phyloP scores from a whole-genome alignment of 1,284 basidiomycete genomes.

The Rhodotorula sp. region DNA sequence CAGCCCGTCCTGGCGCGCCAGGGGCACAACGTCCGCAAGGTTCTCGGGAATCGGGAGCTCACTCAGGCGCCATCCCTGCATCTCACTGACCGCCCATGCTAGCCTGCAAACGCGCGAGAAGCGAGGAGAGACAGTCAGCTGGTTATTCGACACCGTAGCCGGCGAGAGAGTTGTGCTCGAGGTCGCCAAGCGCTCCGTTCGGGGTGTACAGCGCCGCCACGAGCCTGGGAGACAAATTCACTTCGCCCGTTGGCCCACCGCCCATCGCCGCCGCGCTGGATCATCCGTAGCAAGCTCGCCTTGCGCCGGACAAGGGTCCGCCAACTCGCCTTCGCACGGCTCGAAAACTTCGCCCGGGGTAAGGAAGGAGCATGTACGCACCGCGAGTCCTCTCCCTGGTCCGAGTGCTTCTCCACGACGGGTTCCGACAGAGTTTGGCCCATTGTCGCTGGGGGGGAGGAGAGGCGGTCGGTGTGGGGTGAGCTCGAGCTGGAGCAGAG shows the following conservation, averaged over 20 bases:
- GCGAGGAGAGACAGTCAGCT: neutral
- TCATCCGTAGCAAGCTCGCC: too few relatives aligned
- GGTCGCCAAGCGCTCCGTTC: too few relatives aligned
- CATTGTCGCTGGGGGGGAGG: conserved; percentile 25
- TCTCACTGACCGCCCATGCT: conserved; percentile 83
- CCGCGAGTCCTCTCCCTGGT: conserved; percentile 72
- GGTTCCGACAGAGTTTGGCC: conserved; percentile 54
- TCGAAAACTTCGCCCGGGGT: too few relatives aligned
- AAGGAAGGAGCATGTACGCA: neutral
- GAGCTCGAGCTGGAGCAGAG: neutral
- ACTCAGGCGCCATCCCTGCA: conserved; percentile 99
- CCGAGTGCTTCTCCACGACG: conserved; percentile 83
- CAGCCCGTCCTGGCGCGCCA: neutral
- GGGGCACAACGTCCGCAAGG: conserved; percentile 72
- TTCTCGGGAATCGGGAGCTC: conserved; percentile 61
- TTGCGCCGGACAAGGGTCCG: too few relatives aligned
- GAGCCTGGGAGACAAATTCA: too few relatives aligned
- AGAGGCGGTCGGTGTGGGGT: neutral
- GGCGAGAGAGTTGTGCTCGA: neutral
- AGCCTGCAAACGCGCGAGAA: conserved; percentile 49
- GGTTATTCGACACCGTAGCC: neutral
- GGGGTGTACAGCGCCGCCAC: too few relatives aligned
- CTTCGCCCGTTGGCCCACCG: too few relatives aligned
- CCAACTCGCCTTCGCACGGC: too few relatives aligned
- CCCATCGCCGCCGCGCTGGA: too few relatives aligned